Conservation (phyloP, 257 asterid species). For the Nicotiana benthamiana region DNA sequence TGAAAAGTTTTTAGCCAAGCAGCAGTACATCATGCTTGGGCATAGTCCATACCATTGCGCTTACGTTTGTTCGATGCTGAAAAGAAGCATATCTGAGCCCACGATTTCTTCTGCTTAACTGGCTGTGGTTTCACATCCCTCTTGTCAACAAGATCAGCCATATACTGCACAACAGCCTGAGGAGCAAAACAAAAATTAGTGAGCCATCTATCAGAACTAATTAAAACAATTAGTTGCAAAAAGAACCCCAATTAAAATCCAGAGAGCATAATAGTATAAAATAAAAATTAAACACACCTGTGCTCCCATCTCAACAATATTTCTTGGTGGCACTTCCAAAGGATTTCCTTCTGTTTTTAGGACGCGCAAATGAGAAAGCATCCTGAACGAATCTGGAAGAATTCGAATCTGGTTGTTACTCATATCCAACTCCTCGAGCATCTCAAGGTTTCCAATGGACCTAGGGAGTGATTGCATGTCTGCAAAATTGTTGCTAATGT, state of each 20-base stretch:
- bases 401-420: slow-evolving; percentile 62
- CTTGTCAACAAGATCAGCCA: slow-evolving; percentile 63
- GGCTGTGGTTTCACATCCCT: slow-evolving; percentile 58
- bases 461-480: slow-evolving; percentile 18
- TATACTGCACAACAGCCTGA: slow-evolving; percentile 79
- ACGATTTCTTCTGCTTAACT: slow-evolving; percentile 64
- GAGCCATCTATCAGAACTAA: not conserved
- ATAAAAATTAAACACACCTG: slow-evolving; percentile 32
- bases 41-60: slow-evolving; percentile 44
- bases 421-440: slow-evolving; percentile 18
- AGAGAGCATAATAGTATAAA: not conserved
- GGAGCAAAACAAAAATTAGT: not conserved
- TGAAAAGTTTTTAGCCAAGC: not conserved
- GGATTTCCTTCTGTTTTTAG: slow-evolving; percentile 80
- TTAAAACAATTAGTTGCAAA: not conserved
- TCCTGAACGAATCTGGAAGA: slow-evolving; percentile 76
- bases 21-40: slow-evolving; percentile 16
- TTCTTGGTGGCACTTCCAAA: slow-evolving; percentile 49
- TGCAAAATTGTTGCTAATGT: slow-evolving; percentile 20
- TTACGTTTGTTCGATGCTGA: slow-evolving; percentile 69
- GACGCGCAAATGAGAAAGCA: slow-evolving; percentile 52
- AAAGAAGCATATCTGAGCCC: slow-evolving; percentile 68
- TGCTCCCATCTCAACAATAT: slow-evolving; percentile 51
- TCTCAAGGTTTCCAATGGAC: slow-evolving; percentile 22
- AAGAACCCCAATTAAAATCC: not conserved